These are phyloP conservation scores for Pythium folliculosum DNA, from an alignment of 352 stramenopile species.

Conservation along the genomic window DNA sequence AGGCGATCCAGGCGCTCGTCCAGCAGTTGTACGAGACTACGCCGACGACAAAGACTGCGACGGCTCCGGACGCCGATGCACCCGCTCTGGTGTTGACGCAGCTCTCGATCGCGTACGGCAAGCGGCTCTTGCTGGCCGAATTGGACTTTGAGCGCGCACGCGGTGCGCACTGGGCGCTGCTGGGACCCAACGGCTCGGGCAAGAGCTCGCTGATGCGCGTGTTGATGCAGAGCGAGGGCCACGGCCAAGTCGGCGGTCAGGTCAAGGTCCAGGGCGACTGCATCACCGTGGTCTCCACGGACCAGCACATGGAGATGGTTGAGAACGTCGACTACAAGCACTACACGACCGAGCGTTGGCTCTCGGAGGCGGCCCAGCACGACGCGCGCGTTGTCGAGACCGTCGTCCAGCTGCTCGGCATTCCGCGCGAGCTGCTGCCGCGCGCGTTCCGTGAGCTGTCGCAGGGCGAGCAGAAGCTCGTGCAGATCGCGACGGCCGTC, in stretches of 20 bases:
- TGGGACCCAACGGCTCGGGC: conserved; percentile 72
- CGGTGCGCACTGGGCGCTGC: conserved; percentile 65
- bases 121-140: conserved; percentile 46
- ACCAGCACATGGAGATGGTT: conserved; percentile 85
- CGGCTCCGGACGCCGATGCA: background rate
- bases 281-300: conserved; percentile 82
- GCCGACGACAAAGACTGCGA: background rate
- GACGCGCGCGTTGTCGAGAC: conserved; percentile 13
- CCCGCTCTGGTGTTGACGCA: conserved; percentile 42
- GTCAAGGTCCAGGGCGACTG: conserved; percentile 39
- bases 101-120: conserved; percentile 66
- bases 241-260: conserved; percentile 48
- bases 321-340: conserved; percentile 26
- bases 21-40: conserved; percentile 39
- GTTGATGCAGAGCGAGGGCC: conserved; percentile 57
- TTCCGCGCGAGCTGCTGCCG: conserved; percentile 36
- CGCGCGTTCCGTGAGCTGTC: conserved; percentile 76
- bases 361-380: conserved; percentile 5
- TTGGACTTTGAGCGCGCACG: conserved; percentile 54
- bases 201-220: conserved; percentile 82
- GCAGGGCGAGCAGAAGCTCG: conserved; percentile 92
- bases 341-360: conserved; percentile 3
- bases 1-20: conserved; percentile 31
- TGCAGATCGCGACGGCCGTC: conserved; percentile 85
- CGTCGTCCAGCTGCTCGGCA: conserved; percentile 45